phyloP scores from a whole-genome alignment of 139 green algal species.

The Ulvella scutata region DNA sequence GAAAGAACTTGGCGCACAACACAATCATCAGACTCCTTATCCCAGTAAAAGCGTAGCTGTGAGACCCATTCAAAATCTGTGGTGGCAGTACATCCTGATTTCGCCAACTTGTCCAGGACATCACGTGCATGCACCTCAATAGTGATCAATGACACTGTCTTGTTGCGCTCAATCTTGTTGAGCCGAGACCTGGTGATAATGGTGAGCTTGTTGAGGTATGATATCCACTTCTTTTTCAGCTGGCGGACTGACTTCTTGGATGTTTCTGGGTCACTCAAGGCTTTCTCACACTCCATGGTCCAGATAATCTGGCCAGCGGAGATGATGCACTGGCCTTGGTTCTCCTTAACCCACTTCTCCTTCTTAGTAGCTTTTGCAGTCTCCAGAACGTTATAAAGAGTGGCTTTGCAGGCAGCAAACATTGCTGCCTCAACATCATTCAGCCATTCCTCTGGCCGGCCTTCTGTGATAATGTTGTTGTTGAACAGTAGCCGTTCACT shows the following conservation, averaged over 20 bases:
- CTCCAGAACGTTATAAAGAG: conserved; percentile 57
- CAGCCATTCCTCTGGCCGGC: conserved; percentile 74
- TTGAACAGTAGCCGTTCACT: conserved; percentile 60
- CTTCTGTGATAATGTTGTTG: conserved; percentile 44
- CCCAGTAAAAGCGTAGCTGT: conserved; percentile 75
- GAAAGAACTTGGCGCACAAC: conserved; percentile 62
- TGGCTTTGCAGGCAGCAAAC: conserved; percentile 64
- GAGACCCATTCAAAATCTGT: conserved; percentile 63
- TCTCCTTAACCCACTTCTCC: conserved; percentile 79
- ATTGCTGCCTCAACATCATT: conserved; percentile 73
- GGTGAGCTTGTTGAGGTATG: conserved; percentile 74
- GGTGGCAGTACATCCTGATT: conserved; percentile 28
- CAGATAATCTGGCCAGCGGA: conserved; percentile 73
- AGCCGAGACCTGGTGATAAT: conserved; percentile 58
- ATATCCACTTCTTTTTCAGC: conserved; percentile 72
- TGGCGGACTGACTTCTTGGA: conserved; percentile 38
- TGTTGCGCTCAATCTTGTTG: conserved; percentile 67
- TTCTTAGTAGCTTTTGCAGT: conserved; percentile 55
- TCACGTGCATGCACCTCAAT: conserved; percentile 74
- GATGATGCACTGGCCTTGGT: conserved; percentile 75
- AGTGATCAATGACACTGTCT: conserved; percentile 54
- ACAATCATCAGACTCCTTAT: conserved; percentile 59
- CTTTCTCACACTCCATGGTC: conserved; percentile 73
- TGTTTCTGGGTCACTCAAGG: conserved; percentile 43
- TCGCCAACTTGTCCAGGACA: conserved; percentile 65